Percentiles rank a stretch among this genome's conserved stretches.
Conservation (phyloP, 331 rosid genomes). For the Prunus yedoensis region DNA sequence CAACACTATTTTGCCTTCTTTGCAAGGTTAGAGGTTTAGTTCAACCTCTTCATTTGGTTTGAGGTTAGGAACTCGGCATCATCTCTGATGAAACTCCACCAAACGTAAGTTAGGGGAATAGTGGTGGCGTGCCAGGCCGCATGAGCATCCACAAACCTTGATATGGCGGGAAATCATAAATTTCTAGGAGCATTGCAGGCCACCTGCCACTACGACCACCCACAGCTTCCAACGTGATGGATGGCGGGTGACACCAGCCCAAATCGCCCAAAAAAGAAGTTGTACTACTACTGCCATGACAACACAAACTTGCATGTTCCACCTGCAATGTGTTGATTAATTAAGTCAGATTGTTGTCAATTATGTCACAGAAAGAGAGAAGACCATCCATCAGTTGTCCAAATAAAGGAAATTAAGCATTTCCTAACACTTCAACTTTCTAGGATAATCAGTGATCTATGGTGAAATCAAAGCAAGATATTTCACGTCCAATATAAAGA, state of each 20-base stretch:
- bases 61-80: constrained; percentile 59
- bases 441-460: background rate
- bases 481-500: background rate
- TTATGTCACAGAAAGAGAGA: background rate
- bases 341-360: background rate
- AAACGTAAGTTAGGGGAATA: constrained; percentile 64
- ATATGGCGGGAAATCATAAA: constrained; percentile 70
- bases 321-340: constrained; percentile 37
- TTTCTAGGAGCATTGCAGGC: constrained; percentile 57
- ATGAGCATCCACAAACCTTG: constrained; percentile 60
- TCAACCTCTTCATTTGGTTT: constrained; percentile 36
- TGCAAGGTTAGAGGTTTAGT: constrained; percentile 10
- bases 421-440: background rate
- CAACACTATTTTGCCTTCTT: constrained; percentile 67
- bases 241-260: constrained; percentile 52
- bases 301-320: constrained; percentile 83
- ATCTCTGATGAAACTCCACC: constrained; percentile 85
- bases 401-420: background rate
- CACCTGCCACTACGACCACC: constrained; percentile 55
- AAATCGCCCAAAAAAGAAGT: constrained; percentile 63
- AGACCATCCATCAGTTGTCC: background rate
- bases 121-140: constrained; percentile 75
- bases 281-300: constrained; percentile 58
- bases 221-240: constrained; percentile 68
- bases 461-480: background rate